These are phyloP conservation scores for Nakazawaea sp. DNA, from an alignment of 805 yeast genomes.

Conservation along the genomic window DNA sequence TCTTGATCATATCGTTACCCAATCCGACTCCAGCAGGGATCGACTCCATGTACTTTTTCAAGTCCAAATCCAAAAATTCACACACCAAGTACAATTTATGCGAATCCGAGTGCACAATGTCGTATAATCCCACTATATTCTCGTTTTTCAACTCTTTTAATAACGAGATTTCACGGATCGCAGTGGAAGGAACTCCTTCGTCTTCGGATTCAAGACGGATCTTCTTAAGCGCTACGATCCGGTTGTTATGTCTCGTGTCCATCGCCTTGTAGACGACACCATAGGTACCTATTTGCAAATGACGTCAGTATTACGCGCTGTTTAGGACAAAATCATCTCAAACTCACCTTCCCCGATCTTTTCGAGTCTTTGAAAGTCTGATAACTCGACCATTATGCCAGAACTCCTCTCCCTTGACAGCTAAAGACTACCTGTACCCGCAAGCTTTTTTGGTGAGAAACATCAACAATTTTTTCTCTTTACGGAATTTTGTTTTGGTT, in stretches of 20 bases:
- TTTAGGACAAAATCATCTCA: background rate
- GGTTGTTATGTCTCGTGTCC: constrained; percentile 80
- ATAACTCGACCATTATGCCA: constrained; percentile 76
- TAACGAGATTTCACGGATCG: constrained; percentile 91
- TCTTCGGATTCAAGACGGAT: constrained; percentile 94
- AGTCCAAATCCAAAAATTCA: constrained; percentile 89
- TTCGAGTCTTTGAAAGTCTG: constrained; percentile 89
- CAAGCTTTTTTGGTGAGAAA: too few relatives aligned
- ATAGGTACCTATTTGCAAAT: constrained; percentile 57
- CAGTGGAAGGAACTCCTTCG: constrained; percentile 98
- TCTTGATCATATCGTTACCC: constrained; percentile 85
- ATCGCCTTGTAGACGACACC: constrained; percentile 97
- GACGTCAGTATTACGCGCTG: background rate
- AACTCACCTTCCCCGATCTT: constrained; percentile 88
- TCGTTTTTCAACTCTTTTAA: constrained; percentile 92
- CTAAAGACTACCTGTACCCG: too few relatives aligned
- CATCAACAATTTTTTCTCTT: too few relatives aligned
- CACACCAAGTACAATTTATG: constrained; percentile 90
- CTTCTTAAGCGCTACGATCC: constrained; percentile 94
- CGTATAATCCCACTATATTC: constrained; percentile 84
- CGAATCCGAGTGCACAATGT: constrained; percentile 90
- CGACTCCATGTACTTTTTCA: constrained; percentile 94
- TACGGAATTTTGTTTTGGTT: too few relatives aligned
- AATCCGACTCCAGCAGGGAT: constrained; percentile 87
- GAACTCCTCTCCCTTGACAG: too few relatives aligned